A percentile compares a stretch with the other conserved stretches of the same genome.
Conservation (phyloP, 2,329 filamentous ascomycete species). For the Ceratocystiopsis minuta region DNA sequence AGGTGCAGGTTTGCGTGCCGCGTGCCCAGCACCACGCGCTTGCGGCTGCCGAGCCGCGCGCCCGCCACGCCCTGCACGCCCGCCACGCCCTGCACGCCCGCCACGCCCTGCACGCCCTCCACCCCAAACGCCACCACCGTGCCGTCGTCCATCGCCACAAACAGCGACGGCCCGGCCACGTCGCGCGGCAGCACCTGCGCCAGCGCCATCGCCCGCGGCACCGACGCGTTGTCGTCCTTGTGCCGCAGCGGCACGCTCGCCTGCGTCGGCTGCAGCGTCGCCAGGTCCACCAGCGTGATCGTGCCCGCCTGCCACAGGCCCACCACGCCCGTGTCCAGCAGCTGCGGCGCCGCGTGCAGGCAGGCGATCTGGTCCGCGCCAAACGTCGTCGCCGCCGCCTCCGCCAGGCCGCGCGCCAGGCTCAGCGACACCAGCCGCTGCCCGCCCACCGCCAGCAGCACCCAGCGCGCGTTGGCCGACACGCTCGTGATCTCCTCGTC, state of each 20-base stretch:
- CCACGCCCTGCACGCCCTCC: slow-evolving; percentile 23
- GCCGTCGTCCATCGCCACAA: slow-evolving; percentile 84
- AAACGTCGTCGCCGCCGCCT: slow-evolving; percentile 42
- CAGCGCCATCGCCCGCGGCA: slow-evolving; percentile 67
- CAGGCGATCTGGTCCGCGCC: slow-evolving; percentile 67
- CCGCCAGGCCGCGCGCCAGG: slow-evolving; percentile 37
- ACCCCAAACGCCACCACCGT: slow-evolving; percentile 66
- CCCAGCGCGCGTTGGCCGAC: slow-evolving; percentile 50
- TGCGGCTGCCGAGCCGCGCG: slow-evolving; percentile 50
- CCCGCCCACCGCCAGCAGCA: slow-evolving; percentile 61
- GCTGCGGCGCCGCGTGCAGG: slow-evolving; percentile 46
- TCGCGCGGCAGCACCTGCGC: slow-evolving; percentile 54
- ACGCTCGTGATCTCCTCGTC: slow-evolving; percentile 50
- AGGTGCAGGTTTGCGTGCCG: slow-evolving; percentile 68
- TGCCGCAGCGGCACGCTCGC: slow-evolving; percentile 43
- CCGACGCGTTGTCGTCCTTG: slow-evolving; percentile 49
- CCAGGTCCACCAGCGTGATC: slow-evolving; percentile 55
- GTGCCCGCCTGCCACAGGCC: slow-evolving; percentile 78
- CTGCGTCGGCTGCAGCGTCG: slow-evolving; percentile 41
- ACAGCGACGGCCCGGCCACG: slow-evolving; percentile 48
- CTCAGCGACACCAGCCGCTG: slow-evolving; percentile 52
- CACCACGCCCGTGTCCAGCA: slow-evolving; percentile 52
- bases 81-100: slow-evolving; percentile 17
- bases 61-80: slow-evolving; percentile 17
- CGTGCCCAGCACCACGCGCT: slow-evolving; percentile 70